These are phyloP conservation scores for Aspergillus transmontanensis DNA, from an alignment of 2,329 filamentous ascomycete genomes.

Conservation along the genomic window DNA sequence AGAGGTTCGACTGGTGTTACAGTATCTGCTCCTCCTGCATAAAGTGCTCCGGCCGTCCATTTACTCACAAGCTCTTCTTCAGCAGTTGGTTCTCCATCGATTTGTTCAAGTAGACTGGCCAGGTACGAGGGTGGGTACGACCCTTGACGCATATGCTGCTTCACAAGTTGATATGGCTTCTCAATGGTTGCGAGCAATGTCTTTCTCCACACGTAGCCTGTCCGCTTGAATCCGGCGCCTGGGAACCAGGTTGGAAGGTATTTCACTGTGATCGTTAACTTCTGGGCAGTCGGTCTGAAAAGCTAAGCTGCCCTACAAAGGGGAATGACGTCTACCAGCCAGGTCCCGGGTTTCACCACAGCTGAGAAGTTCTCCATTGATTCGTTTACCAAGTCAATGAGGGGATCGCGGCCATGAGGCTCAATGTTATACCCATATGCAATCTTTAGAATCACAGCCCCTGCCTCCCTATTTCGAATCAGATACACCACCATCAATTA, in stretches of 20 bases:
- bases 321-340: constrained; percentile 51
- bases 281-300: not conserved
- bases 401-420: constrained; percentile 25
- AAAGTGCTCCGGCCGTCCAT: constrained; percentile 42
- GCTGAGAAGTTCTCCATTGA: constrained; percentile 46
- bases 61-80: constrained; percentile 32
- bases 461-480: constrained; percentile 33
- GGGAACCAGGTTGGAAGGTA: constrained; percentile 50
- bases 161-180: constrained; percentile 48
- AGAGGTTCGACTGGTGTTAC: not conserved
- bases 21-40: constrained; percentile 40
- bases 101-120: constrained; percentile 41
- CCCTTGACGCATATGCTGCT: constrained; percentile 41
- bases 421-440: constrained; percentile 38
- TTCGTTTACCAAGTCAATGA: constrained; percentile 45
- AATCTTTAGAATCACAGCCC: constrained; percentile 45
- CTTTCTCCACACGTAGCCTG: constrained; percentile 38
- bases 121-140: constrained; percentile 41
- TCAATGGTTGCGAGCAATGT: constrained; percentile 35
- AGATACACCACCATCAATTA: constrained; percentile 1
- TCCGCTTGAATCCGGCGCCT: constrained; percentile 47
- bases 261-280: constrained; percentile 22
- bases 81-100: constrained; percentile 23
- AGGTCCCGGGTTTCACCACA: constrained; percentile 46
- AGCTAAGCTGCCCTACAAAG: constrained; percentile 14